A percentile compares a stretch with the other conserved stretches of the same genome.
Conservation (phyloP, 805 yeast genomes). For the Candida piceae region DNA sequence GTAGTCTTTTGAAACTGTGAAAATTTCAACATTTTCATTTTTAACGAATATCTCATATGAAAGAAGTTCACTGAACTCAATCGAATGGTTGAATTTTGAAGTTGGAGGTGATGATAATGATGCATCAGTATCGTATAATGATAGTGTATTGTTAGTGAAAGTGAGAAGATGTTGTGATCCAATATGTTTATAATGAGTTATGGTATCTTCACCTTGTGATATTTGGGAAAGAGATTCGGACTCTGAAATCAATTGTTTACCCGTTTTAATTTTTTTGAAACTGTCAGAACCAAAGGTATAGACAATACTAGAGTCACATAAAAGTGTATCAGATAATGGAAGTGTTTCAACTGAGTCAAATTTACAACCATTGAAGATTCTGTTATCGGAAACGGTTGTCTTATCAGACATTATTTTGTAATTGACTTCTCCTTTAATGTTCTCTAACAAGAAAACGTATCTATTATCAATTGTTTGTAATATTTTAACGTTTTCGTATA, state of each 20-base stretch:
- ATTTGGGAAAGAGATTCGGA: neutral
- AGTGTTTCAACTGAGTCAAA: constrained; percentile 7
- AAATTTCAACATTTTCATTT: constrained; percentile 9
- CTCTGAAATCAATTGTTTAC: constrained; percentile 4
- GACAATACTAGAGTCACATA: constrained; percentile 11
- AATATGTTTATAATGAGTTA: constrained; percentile 5
- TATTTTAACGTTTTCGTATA: constrained; percentile 2
- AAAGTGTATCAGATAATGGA: constrained; percentile 4
- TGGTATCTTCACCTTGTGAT: neutral
- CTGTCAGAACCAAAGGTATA: constrained; percentile 8
- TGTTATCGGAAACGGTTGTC: neutral
- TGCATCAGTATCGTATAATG: constrained; percentile 19
- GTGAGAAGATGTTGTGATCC: constrained; percentile 17
- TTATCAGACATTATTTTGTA: neutral
- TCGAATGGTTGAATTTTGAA: constrained; percentile 6
- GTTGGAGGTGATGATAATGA: constrained; percentile 3
- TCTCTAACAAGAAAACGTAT: constrained; percentile 4
- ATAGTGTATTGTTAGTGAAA: constrained; percentile 8
- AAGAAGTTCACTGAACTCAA: constrained; percentile 16
- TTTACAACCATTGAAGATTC: constrained; percentile 6
- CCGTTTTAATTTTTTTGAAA: constrained; percentile 5
- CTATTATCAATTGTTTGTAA: constrained; percentile 7
- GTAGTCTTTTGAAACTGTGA: constrained; percentile 9
- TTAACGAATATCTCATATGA: constrained; percentile 8
- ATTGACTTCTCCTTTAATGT: neutral